Percentiles rank a stretch among this genome's conserved stretches.
Evolutionary conservation across 2,329 filamentous ascomycete genomes (phyloP).

Genomic region (Akanthomyces lecanii): DNA sequence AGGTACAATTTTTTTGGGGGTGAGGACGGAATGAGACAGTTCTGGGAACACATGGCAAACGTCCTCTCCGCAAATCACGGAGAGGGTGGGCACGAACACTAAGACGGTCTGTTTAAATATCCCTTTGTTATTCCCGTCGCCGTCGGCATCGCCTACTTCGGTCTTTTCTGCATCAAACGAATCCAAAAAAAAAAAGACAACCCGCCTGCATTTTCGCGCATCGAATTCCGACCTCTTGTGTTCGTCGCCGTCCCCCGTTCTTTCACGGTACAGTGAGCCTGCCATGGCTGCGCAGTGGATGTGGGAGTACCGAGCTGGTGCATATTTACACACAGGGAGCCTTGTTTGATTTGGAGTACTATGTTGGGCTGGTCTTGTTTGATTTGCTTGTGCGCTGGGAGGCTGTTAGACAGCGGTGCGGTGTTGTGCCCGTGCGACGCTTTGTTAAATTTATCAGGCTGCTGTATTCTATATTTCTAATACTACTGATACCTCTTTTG

Average conservation of each 20-base stretch:
- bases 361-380: slow-evolving; percentile 1
- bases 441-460: slow-evolving; percentile 20
- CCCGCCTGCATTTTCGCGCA: neutral
- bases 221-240: neutral
- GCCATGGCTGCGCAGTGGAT: neutral
- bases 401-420: slow-evolving; percentile 12
- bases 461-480: slow-evolving; percentile 29
- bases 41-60: slow-evolving; percentile 1
- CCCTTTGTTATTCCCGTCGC: neutral
- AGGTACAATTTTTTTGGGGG: neutral
- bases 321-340: neutral
- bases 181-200: neutral
- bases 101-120: neutral
- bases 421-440: slow-evolving; percentile 8
- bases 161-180: neutral
- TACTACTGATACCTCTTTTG: slow-evolving; percentile 32
- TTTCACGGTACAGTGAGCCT: neutral
- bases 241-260: neutral
- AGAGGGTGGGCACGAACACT: neutral
- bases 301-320: neutral
- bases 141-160: neutral
- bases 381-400: slow-evolving; percentile 3
- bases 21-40: slow-evolving; percentile 7
- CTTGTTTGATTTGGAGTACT: slow-evolving; percentile 10
- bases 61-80: neutral